phyloP scores from a whole-genome alignment of 2,329 filamentous ascomycete genomes.

The Nemania abortiva region DNA sequence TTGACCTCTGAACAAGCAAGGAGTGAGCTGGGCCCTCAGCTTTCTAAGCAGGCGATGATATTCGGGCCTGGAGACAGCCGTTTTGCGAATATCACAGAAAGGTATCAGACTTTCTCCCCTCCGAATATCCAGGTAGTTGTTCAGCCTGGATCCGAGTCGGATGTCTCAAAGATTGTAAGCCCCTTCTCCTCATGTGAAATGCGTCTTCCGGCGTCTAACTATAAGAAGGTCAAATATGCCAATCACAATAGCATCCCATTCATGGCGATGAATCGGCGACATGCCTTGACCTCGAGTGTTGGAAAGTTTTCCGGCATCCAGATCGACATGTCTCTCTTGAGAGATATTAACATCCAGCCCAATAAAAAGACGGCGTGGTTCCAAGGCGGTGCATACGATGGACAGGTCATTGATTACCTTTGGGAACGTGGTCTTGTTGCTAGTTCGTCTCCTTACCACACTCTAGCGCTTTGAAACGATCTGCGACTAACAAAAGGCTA shows the following conservation, averaged over 20 bases:
- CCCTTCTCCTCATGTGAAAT: too few relatives aligned
- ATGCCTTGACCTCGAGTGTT: too few relatives aligned
- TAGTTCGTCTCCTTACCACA: conserved; percentile 7
- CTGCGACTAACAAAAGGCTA: not conserved
- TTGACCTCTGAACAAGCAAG: too few relatives aligned
- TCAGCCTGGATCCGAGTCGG: conserved; percentile 5
- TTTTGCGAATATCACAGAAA: not conserved
- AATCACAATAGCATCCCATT: too few relatives aligned
- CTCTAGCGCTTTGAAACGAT: not conserved
- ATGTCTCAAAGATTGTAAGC: conserved; percentile 3
- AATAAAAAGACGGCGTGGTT: conserved; percentile 6
- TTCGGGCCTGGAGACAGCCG: conserved; percentile 4
- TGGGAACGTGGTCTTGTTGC: conserved; percentile 36
- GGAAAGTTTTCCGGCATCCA: conserved; percentile 35
- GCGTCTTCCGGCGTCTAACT: too few relatives aligned
- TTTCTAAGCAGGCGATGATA: not conserved
- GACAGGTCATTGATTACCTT: conserved; percentile 20
- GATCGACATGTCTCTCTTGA: conserved; percentile 41
- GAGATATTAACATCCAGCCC: conserved; percentile 29
- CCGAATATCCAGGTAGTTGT: conserved; percentile 2
- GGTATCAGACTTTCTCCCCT: not conserved
- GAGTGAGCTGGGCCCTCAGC: not conserved
- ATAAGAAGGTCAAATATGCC: too few relatives aligned
- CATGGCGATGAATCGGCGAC: too few relatives aligned
- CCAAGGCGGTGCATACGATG: conserved; percentile 29